phyloP scores from a whole-genome alignment of 1,139 yeast genomes.

The Pichia inconspicua region DNA sequence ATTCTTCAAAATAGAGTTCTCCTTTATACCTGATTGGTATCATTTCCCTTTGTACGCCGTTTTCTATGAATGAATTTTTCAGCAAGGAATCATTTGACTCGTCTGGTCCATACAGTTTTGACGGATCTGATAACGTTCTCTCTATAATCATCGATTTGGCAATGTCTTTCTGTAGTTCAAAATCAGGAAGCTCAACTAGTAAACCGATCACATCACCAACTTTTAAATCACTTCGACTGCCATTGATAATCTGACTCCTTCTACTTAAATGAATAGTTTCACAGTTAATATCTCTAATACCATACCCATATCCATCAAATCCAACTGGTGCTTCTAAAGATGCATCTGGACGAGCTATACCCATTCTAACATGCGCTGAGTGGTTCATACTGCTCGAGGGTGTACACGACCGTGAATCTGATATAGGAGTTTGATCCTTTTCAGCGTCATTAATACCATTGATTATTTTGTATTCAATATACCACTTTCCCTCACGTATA shows the following conservation, averaged over 20 bases:
- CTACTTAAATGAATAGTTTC: constrained; percentile 70
- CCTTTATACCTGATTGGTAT: constrained; percentile 80
- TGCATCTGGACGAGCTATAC: constrained; percentile 79
- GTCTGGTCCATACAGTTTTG: neutral
- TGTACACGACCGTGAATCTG: constrained; percentile 8
- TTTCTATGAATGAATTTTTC: constrained; percentile 6
- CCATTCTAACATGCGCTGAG: constrained; percentile 56
- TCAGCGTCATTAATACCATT: constrained; percentile 31
- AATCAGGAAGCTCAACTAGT: constrained; percentile 59
- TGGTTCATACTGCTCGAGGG: constrained; percentile 2
- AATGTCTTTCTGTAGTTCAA: constrained; percentile 36
- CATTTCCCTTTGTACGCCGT: constrained; percentile 61
- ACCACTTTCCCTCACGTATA: constrained; percentile 72
- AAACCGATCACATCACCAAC: constrained; percentile 83
- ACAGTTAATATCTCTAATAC: constrained; percentile 76
- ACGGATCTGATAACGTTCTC: constrained; percentile 26
- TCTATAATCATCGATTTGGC: constrained; percentile 28
- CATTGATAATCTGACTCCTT: constrained; percentile 34
- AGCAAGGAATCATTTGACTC: neutral
- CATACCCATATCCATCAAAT: constrained; percentile 89
- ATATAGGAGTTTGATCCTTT: neutral
- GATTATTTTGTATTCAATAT: constrained; percentile 65
- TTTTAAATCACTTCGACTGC: constrained; percentile 43
- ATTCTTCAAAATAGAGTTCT: constrained; percentile 74
- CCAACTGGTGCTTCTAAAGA: constrained; percentile 94